Evolutionary conservation across 371 early-diverging fungal genomes (phyloP).

Genomic region (Mucor irregularis): DNA sequence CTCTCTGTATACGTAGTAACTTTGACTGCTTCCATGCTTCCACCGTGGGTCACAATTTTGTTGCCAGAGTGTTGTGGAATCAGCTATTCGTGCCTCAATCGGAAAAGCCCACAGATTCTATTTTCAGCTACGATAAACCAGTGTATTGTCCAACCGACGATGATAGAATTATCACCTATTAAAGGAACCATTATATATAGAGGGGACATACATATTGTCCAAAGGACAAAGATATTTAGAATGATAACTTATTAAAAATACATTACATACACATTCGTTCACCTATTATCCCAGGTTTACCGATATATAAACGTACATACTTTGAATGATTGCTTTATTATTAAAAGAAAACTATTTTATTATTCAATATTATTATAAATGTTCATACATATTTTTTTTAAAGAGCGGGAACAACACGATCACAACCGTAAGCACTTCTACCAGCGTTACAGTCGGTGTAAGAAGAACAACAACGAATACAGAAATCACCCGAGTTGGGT

Average conservation of each 20-base stretch:
- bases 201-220: too few relatives aligned
- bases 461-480: slow-evolving; percentile 37
- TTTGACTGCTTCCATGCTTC: slow-evolving; percentile 22
- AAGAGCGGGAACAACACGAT: slow-evolving; percentile 44
- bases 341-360: too few relatives aligned
- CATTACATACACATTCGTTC: too few relatives aligned
- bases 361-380: background rate
- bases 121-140: slow-evolving; percentile 19
- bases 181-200: too few relatives aligned
- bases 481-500: slow-evolving; percentile 37
- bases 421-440: slow-evolving; percentile 46
- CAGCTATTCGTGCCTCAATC: background rate
- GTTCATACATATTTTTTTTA: slow-evolving; percentile 11
- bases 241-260: too few relatives aligned
- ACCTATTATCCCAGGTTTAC: too few relatives aligned
- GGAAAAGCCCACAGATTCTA: slow-evolving; percentile 13
- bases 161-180: slow-evolving; percentile 31
- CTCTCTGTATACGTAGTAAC: slow-evolving; percentile 4
- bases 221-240: too few relatives aligned
- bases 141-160: slow-evolving; percentile 40
- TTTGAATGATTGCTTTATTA: too few relatives aligned
- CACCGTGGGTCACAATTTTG: slow-evolving; percentile 15
- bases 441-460: slow-evolving; percentile 36
- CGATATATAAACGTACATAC: too few relatives aligned
- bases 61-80: slow-evolving; percentile 10